Evolutionary conservation across 345 rosid species (phyloP), one percentile per base, ranked within the genome.

Genomic region (Erysimum cheiranthoides): DNA sequence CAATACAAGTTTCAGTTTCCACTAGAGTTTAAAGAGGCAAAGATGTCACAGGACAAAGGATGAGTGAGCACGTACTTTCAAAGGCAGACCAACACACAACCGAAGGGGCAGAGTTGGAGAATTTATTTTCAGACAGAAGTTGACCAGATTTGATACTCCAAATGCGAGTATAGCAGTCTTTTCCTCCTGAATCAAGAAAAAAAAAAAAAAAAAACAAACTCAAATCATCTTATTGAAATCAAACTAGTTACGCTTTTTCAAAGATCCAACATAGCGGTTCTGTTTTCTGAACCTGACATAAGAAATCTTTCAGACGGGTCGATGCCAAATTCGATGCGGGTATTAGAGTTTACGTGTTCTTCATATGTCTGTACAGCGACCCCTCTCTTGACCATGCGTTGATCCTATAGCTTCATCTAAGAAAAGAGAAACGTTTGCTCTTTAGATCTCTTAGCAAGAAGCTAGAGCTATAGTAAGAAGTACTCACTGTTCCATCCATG

Each of bases 81-180:
- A 70, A 66, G 36, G 70, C 67, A 73, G 73, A 82, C 93, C 90
- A 86, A 81, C 87, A 79, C 73, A 84, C 59, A 30, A 82, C 80
- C 25, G 90, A 68, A 39, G 82, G 85, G 67, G 76, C 78, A 66
- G 89, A 76, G 74, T 83, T 71, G 21, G 81, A 86, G 68, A 85
- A 49, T 67, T 83, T 90, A 1, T 87, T 86, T 59, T 85, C 85
- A 61, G 82, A 87, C 43, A 93, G 81, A 76, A 91, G 82, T 73
- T 93, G 81, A n/a, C 97, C 97, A 38, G 98, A 91, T 78, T 81
- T 88, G 47, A 93, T 80, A 66, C 88, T 87, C 98, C 98, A 93
- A 62, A 89, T 68, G 47, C 96, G 86, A 66, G 89, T 40, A 57
- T 72, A 77, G 76, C 84, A 82, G 84, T 93, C 98, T 68, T 82